Base-by-base conservation (phyloP, 2,329 filamentous ascomycete species). In the Trichoderma aggressivum region DNA sequence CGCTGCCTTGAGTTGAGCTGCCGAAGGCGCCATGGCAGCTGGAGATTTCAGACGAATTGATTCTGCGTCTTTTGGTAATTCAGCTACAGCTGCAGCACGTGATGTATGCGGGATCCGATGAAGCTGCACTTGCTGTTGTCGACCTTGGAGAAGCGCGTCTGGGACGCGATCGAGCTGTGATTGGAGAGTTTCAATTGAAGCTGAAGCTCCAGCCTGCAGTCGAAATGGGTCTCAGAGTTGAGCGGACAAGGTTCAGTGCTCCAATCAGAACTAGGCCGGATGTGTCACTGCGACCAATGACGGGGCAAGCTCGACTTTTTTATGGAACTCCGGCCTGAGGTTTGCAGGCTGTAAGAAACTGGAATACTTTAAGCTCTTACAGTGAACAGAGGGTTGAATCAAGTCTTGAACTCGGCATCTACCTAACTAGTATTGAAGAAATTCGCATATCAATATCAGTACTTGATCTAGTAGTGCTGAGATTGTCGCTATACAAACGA, bases 1-100 rank as follows among this genome's bases (percentile, higher is more conserved):
- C 66, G 82, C 84, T 61, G 80, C 75, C 74, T 86, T 82, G 28
- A 89, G 78, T 53, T 79, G 75, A 72, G 82, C 78, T 30, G 78
- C 76, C 5, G 83, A 81, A 3, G 82, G 82, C 7, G 82, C 78
- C 83, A 86, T 86, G 63, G 7, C 60, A 47, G 36, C 14, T 3
- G 7, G 5, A 53, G 8, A 34, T 50, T 18, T n/a, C 12, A 60
- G 7, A 53, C 32, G 24, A 47, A 34, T 8, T 28, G 56, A 26
- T 36, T 16, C 18, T 8, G 14, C n/a, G n/a, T 7, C 21, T 60
- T 53, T 30, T 26, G 39, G 24, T 21, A 21, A 8, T 67, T n/a
- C 16, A 53, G 56, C 26, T 26, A 28, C 10, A 21, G 34, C n/a
- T 12, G 21, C 30, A n/a, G 39, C 56, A 36, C 28, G 43, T 50